A percentile compares a stretch with the other conserved stretches of the same genome.
Conservation (phyloP, 2,329 filamentous ascomycete genomes). For the Chalaropsis ovoidea region DNA sequence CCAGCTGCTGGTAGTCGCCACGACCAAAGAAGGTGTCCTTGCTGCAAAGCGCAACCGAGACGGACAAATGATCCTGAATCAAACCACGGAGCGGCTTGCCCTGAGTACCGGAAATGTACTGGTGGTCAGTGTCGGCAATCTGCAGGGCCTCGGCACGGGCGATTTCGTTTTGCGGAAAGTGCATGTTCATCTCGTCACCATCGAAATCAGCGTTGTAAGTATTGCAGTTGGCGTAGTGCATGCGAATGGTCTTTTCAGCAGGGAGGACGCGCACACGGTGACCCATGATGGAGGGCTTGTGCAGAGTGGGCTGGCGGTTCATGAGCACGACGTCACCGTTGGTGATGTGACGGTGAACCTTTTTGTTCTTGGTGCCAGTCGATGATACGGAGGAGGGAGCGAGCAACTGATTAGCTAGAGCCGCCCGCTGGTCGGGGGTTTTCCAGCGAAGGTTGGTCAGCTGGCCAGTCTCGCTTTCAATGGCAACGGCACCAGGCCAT, state of each 20-base stretch:
- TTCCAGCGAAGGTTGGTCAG: slow-evolving; percentile 81
- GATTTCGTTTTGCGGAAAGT: slow-evolving; percentile 95
- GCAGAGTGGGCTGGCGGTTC: slow-evolving; percentile 95
- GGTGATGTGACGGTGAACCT: slow-evolving; percentile 89
- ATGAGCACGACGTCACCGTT: slow-evolving; percentile 96
- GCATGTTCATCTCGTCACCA: slow-evolving; percentile 99
- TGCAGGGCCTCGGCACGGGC: slow-evolving; percentile 86
- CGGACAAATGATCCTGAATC: slow-evolving; percentile 96
- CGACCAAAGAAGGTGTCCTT: slow-evolving; percentile 83
- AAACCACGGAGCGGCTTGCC: slow-evolving; percentile 89
- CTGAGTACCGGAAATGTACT: slow-evolving; percentile 87
- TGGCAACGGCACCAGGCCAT: slow-evolving; percentile 88
- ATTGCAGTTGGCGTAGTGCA: slow-evolving; percentile 99
- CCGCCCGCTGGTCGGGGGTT: slow-evolving; percentile 74
- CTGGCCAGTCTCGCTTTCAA: slow-evolving; percentile 92
- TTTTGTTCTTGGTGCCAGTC: slow-evolving; percentile 77
- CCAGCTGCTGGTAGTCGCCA: slow-evolving; percentile 83
- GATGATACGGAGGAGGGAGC: slow-evolving; percentile 67
- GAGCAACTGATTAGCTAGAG: slow-evolving; percentile 84
- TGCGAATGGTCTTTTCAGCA: slow-evolving; percentile 93
- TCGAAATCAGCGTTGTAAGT: slow-evolving; percentile 99
- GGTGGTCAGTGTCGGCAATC: slow-evolving; percentile 92
- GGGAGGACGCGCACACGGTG: slow-evolving; percentile 85
- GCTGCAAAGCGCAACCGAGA: slow-evolving; percentile 82
- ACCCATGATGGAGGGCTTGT: slow-evolving; percentile 99